phyloP scores from a whole-genome alignment of 768 basidiomycete species.

The Boletus rubescentipes region DNA sequence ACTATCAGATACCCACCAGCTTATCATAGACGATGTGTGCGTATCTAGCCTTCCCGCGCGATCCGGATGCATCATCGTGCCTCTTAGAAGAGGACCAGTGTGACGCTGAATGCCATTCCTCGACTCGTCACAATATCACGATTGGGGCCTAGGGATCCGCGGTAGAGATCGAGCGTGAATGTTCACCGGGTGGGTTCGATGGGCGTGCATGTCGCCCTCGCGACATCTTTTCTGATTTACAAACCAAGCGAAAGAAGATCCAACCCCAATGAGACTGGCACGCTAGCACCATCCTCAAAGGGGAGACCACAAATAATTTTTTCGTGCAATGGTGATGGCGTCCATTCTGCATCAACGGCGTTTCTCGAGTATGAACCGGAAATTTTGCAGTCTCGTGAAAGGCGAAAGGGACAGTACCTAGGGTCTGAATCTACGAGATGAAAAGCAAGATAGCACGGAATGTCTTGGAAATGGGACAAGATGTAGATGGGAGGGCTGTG shows the following conservation, averaged over 20 bases:
- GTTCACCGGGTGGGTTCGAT: background rate
- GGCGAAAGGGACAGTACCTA: constrained; percentile 2
- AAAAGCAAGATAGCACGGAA: background rate
- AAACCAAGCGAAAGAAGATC: background rate
- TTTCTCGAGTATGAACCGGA: constrained; percentile 20
- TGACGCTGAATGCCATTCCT: constrained; percentile 17
- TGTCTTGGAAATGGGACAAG: background rate
- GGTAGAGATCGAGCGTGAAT: constrained; percentile 11
- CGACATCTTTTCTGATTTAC: background rate
- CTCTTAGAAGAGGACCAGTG: background rate
- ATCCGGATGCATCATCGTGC: background rate
- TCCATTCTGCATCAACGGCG: constrained; percentile 18
- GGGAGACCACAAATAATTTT: background rate
- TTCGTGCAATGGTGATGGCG: background rate
- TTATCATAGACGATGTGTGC: constrained; percentile 5
- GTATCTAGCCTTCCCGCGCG: background rate
- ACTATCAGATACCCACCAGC: constrained; percentile 25
- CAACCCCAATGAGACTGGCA: background rate
- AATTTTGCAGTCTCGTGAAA: background rate
- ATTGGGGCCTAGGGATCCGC: constrained; percentile 25
- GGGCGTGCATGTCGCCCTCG: background rate
- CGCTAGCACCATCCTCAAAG: constrained; percentile 1
- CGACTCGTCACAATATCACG: constrained; percentile 26
- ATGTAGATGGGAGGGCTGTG: constrained; percentile 4
- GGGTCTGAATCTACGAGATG: constrained; percentile 1